Evolutionary conservation across 768 basidiomycete species (phyloP).

Genomic region (Amylocystis lapponica): DNA sequence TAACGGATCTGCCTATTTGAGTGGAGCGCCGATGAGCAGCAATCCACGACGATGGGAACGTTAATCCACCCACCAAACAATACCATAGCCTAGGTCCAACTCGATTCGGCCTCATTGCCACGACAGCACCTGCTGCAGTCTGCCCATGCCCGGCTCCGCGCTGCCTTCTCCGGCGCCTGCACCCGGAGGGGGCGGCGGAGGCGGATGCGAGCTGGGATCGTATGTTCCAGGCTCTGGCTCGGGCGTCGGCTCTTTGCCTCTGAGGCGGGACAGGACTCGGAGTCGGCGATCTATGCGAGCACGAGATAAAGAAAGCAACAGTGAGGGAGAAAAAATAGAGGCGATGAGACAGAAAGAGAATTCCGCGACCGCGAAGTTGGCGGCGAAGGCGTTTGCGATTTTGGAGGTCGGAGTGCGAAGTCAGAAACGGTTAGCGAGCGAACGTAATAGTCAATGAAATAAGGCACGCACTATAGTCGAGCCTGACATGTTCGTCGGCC

Average conservation of each 20-base stretch:
- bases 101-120: conserved; percentile 18
- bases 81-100: too few species aligned
- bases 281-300: conserved; percentile 25
- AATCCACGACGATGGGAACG: too few species aligned
- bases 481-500: conserved; percentile 52
- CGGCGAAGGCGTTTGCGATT: conserved; percentile 8
- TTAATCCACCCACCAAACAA: too few species aligned
- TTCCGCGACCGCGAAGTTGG: background rate
- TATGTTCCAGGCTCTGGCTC: conserved; percentile 34
- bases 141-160: conserved; percentile 18
- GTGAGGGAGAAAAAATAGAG: too few species aligned
- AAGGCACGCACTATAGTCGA: conserved; percentile 56
- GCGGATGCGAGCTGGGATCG: conserved; percentile 11
- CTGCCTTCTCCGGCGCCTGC: conserved; percentile 1
- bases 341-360: too few species aligned
- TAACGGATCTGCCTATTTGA: too few species aligned
- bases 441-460: background rate
- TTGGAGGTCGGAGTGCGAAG: background rate
- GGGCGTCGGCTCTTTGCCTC: conserved; percentile 45
- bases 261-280: conserved; percentile 45
- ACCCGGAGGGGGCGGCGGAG: conserved; percentile 6
- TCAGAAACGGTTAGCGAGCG: background rate
- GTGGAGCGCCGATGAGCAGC: too few species aligned
- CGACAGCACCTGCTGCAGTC: conserved; percentile 23
- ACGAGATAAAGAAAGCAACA: conserved; percentile 24